Base-by-base conservation (phyloP, 2,329 filamentous ascomycete genomes). In the Fusarium cicatricum region DNA sequence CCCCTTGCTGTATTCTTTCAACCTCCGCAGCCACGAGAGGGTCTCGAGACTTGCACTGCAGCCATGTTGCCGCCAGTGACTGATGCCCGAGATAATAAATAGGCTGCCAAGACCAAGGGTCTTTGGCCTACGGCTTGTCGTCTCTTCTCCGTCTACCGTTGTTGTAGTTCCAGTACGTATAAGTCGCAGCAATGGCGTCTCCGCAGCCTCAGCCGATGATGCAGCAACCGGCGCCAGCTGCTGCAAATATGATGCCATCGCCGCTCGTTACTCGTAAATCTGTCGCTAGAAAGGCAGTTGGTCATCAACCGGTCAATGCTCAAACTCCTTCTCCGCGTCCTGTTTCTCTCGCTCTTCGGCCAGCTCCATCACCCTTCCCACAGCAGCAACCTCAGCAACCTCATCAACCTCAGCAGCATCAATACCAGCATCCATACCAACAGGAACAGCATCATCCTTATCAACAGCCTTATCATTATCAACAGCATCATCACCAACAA, bases 251-350 rank as follows among this genome's bases (percentile, higher is more conserved):
- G 2, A 40, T 38, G 10, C 40, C 60, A 2, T 31, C 60, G 40
- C 60, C 50, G 2, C 45, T 39, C 32, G 46, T 64, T 39, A n/a
- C 34, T 46, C 57, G 63, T 23, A 62, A 52, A 12, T 53, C 60
- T 12, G 52, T 64, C 4, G 42, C 49, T 17, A 58, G 60, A 9
- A 64, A 54, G 6, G 58, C 60, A 11, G 43, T 58, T 12, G 53
- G 37, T 2, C 55, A 52, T 15, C 49, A 15, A 1, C 31, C 36
- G 19, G 14, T 15, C 42, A 32, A 32, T n/a, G 14, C 5, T 2
- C 34, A 37, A 14, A 29, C 17, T 6, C 19, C 48, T 32, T n/a
- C 42, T 2, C 12, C 48, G 2, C 60, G 56, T 7, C 26, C 23
- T 19, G 28, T 45, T n/a, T 58, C 60, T 1, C 48, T 63, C 7